These are phyloP conservation scores for Penicillium atrosanguineum DNA, from an alignment of 495 filamentous ascomycete species.

Conservation along the genomic window DNA sequence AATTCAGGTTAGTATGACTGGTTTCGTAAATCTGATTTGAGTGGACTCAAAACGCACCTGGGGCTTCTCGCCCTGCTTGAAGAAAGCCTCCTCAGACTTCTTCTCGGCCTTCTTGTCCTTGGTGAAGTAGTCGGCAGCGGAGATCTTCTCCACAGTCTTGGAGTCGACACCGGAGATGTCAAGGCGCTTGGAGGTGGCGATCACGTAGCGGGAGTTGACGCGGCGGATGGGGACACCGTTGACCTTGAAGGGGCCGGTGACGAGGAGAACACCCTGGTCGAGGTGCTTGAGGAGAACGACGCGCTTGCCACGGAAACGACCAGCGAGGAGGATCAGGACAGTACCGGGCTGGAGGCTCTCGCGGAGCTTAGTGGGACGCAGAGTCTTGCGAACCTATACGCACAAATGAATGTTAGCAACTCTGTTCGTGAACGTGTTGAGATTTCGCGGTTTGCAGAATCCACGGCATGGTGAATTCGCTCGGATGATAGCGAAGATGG, in stretches of 20 bases:
- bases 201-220: constrained; percentile 98
- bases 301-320: constrained; percentile 99
- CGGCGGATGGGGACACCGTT: constrained; percentile 98
- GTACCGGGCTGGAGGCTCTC: constrained; percentile 86
- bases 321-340: constrained; percentile 96
- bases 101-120: constrained; percentile 90
- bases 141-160: constrained; percentile 80
- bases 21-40: background rate
- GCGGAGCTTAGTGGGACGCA: constrained; percentile 80
- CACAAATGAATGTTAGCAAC: constrained; percentile 35
- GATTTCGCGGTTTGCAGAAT: background rate
- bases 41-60: constrained; percentile 63
- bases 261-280: constrained; percentile 92
- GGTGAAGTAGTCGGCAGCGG: constrained; percentile 86
- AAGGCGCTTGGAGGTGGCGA: constrained; percentile 89
- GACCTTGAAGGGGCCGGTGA: constrained; percentile 99
- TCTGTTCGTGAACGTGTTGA: constrained; percentile 12
- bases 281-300: constrained; percentile 98
- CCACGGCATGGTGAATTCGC: background rate
- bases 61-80: constrained; percentile 94
- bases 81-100: constrained; percentile 93
- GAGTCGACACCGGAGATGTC: constrained; percentile 80
- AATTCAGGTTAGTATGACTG: constrained; percentile 15
- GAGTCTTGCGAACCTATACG: constrained; percentile 86
- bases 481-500: constrained; percentile 10